Evolutionary conservation across 2,329 filamentous ascomycete species (phyloP).

Genomic region (Ilyonectria destructans): DNA sequence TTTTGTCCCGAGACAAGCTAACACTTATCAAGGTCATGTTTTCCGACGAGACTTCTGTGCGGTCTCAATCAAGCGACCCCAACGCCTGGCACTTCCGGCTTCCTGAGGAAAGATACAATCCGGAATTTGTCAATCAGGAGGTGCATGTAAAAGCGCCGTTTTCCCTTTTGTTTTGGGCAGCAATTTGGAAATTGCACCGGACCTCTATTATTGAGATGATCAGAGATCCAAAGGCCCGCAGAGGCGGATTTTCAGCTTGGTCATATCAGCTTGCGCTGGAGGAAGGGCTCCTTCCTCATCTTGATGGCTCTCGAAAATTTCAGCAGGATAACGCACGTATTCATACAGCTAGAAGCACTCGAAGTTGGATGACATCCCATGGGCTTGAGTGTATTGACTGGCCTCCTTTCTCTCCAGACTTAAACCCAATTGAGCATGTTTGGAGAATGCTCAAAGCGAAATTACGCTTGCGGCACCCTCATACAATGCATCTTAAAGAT

Average conservation of each 20-base stretch:
- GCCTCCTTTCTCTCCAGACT: slow-evolving; percentile 10
- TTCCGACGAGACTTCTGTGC: not conserved
- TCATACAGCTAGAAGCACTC: not conserved
- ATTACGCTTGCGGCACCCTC: not conserved
- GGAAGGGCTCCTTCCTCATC: slow-evolving; percentile 7
- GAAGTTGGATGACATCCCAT: not conserved
- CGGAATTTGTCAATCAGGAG: not conserved
- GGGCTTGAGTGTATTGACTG: slow-evolving; percentile 1
- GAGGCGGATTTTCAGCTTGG: not conserved
- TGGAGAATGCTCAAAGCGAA: slow-evolving; percentile 10
- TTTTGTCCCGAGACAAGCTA: not conserved
- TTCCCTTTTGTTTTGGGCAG: not conserved
- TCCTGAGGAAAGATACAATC: not conserved
- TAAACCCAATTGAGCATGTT: slow-evolving; percentile 13
- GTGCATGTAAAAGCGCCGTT: not conserved
- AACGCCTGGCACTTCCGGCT: not conserved
- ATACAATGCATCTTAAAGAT: not conserved
- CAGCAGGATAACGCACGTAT: slow-evolving; percentile 21
- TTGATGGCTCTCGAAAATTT: not conserved
- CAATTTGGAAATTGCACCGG: no score
- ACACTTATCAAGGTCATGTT: not conserved
- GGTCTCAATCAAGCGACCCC: not conserved
- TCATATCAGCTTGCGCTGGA: not conserved
- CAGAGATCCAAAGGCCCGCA: not conserved
- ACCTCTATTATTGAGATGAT: slow-evolving; percentile 1